Evolutionary conservation across 306 rosid genomes (phyloP).

Genomic region (Gleditsia sinensis): DNA sequence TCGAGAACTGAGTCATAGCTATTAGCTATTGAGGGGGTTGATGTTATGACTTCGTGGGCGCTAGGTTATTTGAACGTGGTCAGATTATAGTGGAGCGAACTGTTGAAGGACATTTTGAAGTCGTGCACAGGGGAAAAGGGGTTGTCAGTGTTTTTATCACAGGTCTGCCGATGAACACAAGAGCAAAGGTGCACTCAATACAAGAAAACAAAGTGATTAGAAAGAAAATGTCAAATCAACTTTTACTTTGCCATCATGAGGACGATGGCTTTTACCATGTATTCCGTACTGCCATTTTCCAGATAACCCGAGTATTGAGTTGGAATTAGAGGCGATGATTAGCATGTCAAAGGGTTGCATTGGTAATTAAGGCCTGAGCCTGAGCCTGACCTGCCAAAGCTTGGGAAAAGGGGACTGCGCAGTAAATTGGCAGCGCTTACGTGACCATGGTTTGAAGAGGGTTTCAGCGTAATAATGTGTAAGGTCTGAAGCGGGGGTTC

Average conservation of each 20-base stretch:
- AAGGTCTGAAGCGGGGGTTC: constrained; percentile 30
- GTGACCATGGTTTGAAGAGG: constrained; percentile 17
- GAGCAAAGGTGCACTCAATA: constrained; percentile 42
- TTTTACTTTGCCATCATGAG: constrained; percentile 35
- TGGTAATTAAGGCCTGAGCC: too few species aligned
- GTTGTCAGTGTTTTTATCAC: constrained; percentile 29
- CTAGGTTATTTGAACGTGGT: constrained; percentile 31
- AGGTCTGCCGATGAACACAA: not conserved
- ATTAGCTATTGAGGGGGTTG: not conserved
- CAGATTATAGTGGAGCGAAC: not conserved
- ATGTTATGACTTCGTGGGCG: constrained; percentile 31
- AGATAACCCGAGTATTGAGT: not conserved
- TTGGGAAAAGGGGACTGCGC: not conserved
- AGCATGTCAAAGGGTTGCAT: too few species aligned
- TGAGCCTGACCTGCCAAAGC: not conserved
- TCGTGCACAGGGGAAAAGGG: constrained; percentile 29
- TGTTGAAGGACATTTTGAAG: constrained; percentile 32
- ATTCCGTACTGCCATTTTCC: constrained; percentile 8
- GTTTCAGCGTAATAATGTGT: constrained; percentile 31
- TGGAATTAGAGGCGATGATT: not conserved
- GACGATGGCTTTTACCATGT: not conserved
- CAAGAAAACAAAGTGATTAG: constrained; percentile 30
- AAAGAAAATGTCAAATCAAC: constrained; percentile 49
- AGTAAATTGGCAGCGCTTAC: not conserved
- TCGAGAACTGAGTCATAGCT: not conserved